Conservation (phyloP, 2,329 filamentous ascomycete genomes). For the Colletotrichum sp. region DNA sequence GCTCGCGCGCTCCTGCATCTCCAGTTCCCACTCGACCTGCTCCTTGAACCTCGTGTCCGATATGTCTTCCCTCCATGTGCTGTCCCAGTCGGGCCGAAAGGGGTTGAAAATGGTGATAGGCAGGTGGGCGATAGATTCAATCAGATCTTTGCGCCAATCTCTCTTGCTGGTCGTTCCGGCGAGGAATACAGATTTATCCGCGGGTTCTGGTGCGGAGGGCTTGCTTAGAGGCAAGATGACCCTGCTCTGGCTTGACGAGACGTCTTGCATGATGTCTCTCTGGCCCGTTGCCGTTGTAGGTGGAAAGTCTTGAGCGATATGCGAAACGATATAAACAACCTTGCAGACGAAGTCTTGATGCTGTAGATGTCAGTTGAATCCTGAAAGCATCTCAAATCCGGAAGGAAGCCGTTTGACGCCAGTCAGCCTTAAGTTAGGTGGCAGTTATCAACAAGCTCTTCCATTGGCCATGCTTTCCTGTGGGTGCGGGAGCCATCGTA, state of each 20-base stretch:
- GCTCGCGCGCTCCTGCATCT: constrained; percentile 56
- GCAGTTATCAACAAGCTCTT: background rate
- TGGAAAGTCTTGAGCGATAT: background rate
- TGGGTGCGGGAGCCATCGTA: background rate
- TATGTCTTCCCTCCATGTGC: constrained; percentile 54
- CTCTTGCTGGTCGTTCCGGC: constrained; percentile 59
- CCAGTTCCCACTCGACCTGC: constrained; percentile 68
- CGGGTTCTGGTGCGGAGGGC: background rate
- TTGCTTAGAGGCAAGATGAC: constrained; percentile 14
- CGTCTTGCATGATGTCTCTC: background rate
- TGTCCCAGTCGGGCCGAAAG: constrained; percentile 60
- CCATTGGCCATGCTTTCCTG: background rate
- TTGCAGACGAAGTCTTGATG: background rate
- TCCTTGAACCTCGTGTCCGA: constrained; percentile 49
- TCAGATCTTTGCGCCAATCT: constrained; percentile 55
- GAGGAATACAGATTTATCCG: constrained; percentile 54
- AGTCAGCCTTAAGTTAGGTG: background rate
- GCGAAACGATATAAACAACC: background rate
- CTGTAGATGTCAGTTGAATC: background rate
- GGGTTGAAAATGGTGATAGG: constrained; percentile 65
- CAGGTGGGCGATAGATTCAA: constrained; percentile 40
- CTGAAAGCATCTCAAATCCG: background rate
- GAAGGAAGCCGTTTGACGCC: background rate
- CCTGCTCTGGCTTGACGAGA: constrained; percentile 20
- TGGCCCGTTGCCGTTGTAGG: background rate